Base-by-base conservation (phyloP, 495 filamentous ascomycete species). In the Saxispiralis lemnorum region DNA sequence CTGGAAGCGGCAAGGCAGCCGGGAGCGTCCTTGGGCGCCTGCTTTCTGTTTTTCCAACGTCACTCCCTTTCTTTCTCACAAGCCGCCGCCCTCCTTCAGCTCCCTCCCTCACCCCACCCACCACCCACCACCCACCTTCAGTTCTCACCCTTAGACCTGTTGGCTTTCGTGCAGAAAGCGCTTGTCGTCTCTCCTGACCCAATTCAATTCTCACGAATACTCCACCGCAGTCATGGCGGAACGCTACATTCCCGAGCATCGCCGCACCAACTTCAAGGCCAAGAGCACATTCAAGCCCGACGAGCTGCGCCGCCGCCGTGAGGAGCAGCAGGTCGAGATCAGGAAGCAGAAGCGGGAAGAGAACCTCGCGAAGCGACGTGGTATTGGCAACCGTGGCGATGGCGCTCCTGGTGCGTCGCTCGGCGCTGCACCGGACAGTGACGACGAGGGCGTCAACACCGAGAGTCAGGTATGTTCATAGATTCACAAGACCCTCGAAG, bases 271-370 rank as follows among this genome's bases (percentile, higher is more conserved):
- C 66, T 99, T 89, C 75, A 99, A 99, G 77, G 92, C 92, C 47
- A 92, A 89, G 71, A 83, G 79, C 61, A 81, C 84, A 59, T 99
- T 99, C 73, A 92, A 93, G 72, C 86, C 86, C 52, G 92, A 99
- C 63, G 92, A 99, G 68, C 79, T 99, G 39, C 84, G 92, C 57
- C 85, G 92, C 59, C 92, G 92, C 62, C 92, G 92, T 62, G 92
- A 99, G 59, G 92, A 99, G 63, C 83, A 92, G 63, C 88, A 94
- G 64, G 92, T 99, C 46, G 92, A 99, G 71, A 96, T 99, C 57
- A 74, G 92, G 48, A 94, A 92, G 70, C 80, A 83, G 51, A 99
- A 96, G 74, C 74, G 92, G 52, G 92, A 99, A 58, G 92, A 99
- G 67, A 94, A 93, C 65, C 63, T 99, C 59, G 92, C 92, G 59